Base-by-base conservation (phyloP, 495 filamentous ascomycete genomes). In the Immersiella caudata region DNA sequence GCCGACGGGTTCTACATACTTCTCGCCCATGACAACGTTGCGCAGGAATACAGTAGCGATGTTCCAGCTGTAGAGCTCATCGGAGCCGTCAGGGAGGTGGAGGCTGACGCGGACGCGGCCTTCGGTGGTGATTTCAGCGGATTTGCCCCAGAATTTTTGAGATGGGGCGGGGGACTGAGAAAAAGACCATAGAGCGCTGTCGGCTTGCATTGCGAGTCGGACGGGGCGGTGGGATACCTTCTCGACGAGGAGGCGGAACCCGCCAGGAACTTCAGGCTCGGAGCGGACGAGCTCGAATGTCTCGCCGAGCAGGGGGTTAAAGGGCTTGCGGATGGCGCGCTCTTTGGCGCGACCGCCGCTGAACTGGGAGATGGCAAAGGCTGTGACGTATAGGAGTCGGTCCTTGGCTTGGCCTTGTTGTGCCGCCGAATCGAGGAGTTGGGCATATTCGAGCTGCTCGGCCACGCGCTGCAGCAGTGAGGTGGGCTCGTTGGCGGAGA, bases 61-160 rank as follows among this genome's bases (percentile, higher is more conserved):
- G 25, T 84, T 88, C 91, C 92, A 98, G 74, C 88, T 91, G 79
- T 90, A 99, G 64, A 85, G 83, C 71, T 97, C 94, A 55, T 89
- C 86, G 14, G 82, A 81, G 51, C 62, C 65, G 71, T 93, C 90
- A n/a, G 81, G 67, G 20, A 85, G 75, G 27, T 79, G 77, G 25
- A 97, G 78, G 40, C 82, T 84, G 36, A 98, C 80, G 22, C 93
- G 86, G 11, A 91, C 88, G 22, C 92, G 90, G 12, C 95, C 95
- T 52, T 97, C 94, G 0, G 93, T 98, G 56, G 88, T 92, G 66
- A 99, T 85, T 78, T 99, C 95, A 20, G 91, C 91, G 63, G 89
- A 93, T 79, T 99, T 99, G 55, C 95, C 95, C 95, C 95, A 99
- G 82, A 99, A 99, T 70, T 98, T 97, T 74, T 99, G 95, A 9